Evolutionary conservation across 352 stramenopile species (phyloP), one percentile per base, ranked within the genome.

Genomic region (Globisporangium sylvaticum): DNA sequence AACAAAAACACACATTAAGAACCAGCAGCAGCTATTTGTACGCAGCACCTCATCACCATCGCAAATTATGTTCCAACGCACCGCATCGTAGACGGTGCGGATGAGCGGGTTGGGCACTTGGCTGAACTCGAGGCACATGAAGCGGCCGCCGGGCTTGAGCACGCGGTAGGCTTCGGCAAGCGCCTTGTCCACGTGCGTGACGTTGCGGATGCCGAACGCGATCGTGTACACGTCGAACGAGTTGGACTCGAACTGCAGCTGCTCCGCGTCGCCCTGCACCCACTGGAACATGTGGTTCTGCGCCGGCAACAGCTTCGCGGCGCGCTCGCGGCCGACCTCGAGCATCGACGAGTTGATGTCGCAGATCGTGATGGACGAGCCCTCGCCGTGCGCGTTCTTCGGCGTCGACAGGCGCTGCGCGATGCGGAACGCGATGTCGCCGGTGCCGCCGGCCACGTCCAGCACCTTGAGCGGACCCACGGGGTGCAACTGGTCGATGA

Each of bases 261-360:
- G 76, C 83, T 99, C 96, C 2, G 98, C 98, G 77, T 99, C 98
- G 57, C 95, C 97, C 75, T 99, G 82, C 20, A 96, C 80, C 83
- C 97, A 99, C 29, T 76, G 75, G 67, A 96, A 92, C 57, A 94
- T 74, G 42, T 72, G 69, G 66, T 83, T 68, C 66, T 84, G 75
- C 54, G 84, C 68, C 9, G 84, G 80, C 50, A 91, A 65, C 63
- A 94, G 69, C 76, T 95, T 76, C 63, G 79, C 46, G 56, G 95
- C 96, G 29, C 97, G 83, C 66, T 92, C 76, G 69, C 98, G 77
- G 53, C 97, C 97, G 20, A 99, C 97, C 57, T 97, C 80, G 14
- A 99, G 84, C 98, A 99, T 99, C 74, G 98, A 98, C 54, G 85
- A 89, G 79, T 99, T 99, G 74, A 99, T 99, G 78, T 99, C 98